Evolutionary conservation across 164 flowering plant genomes (phyloP).

Genomic region (Hamamelis virginiana): DNA sequence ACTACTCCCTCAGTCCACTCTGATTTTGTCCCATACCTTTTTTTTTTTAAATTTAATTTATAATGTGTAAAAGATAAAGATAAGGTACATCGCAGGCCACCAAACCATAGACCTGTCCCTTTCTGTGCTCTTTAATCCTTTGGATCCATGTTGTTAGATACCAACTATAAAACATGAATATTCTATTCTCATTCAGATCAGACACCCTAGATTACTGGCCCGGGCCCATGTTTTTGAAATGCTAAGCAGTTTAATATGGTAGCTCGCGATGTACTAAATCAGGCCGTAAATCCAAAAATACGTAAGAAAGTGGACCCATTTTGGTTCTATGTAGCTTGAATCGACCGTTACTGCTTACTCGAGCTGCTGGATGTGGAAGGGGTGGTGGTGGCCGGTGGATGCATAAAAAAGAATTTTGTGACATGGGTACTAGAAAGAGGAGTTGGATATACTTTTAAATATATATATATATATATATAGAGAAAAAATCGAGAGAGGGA

Average conservation of each 20-base stretch:
- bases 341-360: conserved; percentile 15
- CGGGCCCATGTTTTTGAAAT: no score
- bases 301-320: background rate
- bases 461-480: background rate
- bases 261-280: background rate
- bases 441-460: background rate
- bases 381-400: background rate
- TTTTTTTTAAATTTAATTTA: no score
- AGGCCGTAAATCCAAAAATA: background rate
- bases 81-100: background rate
- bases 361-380: background rate
- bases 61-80: background rate
- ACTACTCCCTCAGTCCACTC: conserved; percentile 1
- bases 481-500: conserved; percentile 15
- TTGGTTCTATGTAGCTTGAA: background rate
- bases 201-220: no score
- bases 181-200: no score
- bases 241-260: no score
- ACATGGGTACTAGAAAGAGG: conserved; percentile 15
- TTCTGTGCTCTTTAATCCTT: no score
- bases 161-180: no score
- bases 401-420: background rate
- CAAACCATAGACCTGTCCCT: background rate
- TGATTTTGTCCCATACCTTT: conserved; percentile 1
- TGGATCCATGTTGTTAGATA: no score